phyloP scores from a whole-genome alignment of 192 early-diverging fungal species.

The Backusella australiensis region DNA sequence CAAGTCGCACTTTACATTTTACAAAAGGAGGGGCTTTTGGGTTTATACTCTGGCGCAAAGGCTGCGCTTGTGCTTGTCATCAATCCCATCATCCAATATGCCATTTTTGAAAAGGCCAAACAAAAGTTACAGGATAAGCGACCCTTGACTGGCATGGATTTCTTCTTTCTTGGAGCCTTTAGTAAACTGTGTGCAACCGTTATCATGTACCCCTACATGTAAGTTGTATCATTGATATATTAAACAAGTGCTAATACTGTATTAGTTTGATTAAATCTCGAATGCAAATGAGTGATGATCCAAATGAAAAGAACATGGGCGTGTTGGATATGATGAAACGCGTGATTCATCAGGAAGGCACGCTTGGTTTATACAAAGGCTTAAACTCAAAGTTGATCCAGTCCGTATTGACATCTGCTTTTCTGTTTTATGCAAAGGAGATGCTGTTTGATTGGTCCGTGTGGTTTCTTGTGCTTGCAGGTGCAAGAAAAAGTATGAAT shows the following conservation, averaged over 20 bases:
- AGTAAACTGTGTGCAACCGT: conserved; percentile 89
- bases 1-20: conserved; percentile 67
- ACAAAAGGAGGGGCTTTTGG: conserved; percentile 77
- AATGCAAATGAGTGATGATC: conserved; percentile 14
- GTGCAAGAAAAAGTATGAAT: conserved; percentile 13
- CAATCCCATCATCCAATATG: conserved; percentile 99
- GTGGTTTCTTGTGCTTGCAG: conserved; percentile 33
- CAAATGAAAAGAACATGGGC: neutral
- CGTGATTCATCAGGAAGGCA: conserved; percentile 58
- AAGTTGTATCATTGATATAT: conserved; percentile 9
- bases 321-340: neutral
- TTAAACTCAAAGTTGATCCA: conserved; percentile 94
- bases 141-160: conserved; percentile 73
- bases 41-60: conserved; percentile 85
- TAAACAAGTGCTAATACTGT: neutral
- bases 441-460: conserved; percentile 63
- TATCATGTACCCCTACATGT: conserved; percentile 97
- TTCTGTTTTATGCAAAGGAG: conserved; percentile 91
- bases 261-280: conserved; percentile 1
- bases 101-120: conserved; percentile 91
- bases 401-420: conserved; percentile 86
- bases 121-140: conserved; percentile 41
- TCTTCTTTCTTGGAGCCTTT: conserved; percentile 92
- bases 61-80: conserved; percentile 94
- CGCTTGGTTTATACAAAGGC: conserved; percentile 79